phyloP scores from a whole-genome alignment of 257 asterid species.

The Primulina huaijiensis region DNA sequence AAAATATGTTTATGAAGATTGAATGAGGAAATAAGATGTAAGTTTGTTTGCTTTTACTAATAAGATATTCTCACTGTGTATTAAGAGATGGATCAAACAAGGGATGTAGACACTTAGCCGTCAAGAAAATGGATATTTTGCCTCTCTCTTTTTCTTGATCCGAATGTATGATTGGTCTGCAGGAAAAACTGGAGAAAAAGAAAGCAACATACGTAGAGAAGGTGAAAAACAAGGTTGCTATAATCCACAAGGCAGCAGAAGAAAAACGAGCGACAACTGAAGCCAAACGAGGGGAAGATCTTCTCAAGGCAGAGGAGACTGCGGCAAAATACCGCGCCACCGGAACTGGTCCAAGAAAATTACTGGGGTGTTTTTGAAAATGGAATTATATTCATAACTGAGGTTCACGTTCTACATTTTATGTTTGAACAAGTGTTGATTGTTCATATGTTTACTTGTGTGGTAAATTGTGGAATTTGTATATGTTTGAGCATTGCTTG shows the following conservation, averaged over 20 bases:
- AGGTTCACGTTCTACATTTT: neutral
- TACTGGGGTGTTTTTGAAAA: constrained; percentile 43
- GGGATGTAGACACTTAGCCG: neutral
- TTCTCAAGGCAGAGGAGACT: constrained; percentile 47
- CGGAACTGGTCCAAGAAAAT: constrained; percentile 45
- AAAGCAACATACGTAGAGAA: constrained; percentile 47
- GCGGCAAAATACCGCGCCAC: constrained; percentile 59
- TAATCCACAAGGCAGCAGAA: constrained; percentile 44
- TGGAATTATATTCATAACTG: no score
- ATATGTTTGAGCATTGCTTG: neutral
- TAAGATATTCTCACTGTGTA: no score
- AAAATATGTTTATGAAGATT: neutral
- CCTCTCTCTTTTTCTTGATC: neutral
- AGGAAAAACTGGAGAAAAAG: constrained; percentile 49
- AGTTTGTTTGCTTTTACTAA: neutral
- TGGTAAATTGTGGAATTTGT: no score
- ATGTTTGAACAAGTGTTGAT: neutral
- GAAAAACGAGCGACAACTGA: constrained; percentile 43
- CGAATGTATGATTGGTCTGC: neutral
- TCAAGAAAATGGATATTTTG: neutral
- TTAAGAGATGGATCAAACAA: neutral
- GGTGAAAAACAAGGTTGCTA: constrained; percentile 44
- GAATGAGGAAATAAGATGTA: neutral
- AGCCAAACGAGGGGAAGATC: constrained; percentile 49
- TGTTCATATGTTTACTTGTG: neutral